Percentiles rank a stretch among this genome's conserved stretches.
Evolutionary conservation across 2,329 filamentous ascomycete species (phyloP).

Genomic region (Diaporthe citrichinensis): DNA sequence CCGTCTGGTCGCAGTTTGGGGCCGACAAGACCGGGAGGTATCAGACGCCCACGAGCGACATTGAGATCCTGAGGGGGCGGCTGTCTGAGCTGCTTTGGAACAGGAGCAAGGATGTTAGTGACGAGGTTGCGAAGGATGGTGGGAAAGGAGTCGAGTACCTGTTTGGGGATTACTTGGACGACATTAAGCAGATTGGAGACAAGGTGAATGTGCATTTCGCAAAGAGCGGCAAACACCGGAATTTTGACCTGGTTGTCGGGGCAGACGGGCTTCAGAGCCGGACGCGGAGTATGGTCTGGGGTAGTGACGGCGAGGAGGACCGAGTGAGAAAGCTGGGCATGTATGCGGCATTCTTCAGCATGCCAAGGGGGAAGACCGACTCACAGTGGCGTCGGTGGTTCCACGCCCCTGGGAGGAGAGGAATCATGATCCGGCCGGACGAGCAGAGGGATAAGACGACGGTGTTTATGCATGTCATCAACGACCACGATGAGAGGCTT

Average conservation of each 20-base stretch:
- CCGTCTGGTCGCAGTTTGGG: conserved; percentile 46
- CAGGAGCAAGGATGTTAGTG: conserved; percentile 31
- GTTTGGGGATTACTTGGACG: conserved; percentile 44
- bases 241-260: conserved; percentile 67
- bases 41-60: conserved; percentile 52
- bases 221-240: conserved; percentile 55
- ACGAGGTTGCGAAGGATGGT: conserved; percentile 40
- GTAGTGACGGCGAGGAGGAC: conserved; percentile 46
- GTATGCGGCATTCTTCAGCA: conserved; percentile 58
- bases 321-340: conserved; percentile 49
- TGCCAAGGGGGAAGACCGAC: conserved; percentile 49
- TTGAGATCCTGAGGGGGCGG: conserved; percentile 54
- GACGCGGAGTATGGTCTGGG: conserved; percentile 57
- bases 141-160: conserved; percentile 49
- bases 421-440: conserved; percentile 56
- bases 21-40: conserved; percentile 49
- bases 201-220: conserved; percentile 57
- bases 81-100: conserved; percentile 51
- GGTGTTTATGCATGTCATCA: conserved; percentile 36
- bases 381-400: conserved; percentile 53
- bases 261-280: conserved; percentile 68
- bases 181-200: conserved; percentile 39
- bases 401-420: conserved; percentile 53
- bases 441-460: conserved; percentile 41
- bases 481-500: conserved; percentile 47